Conservation (phyloP, 306 rosid species). For the Cucurbita argyrosperma region DNA sequence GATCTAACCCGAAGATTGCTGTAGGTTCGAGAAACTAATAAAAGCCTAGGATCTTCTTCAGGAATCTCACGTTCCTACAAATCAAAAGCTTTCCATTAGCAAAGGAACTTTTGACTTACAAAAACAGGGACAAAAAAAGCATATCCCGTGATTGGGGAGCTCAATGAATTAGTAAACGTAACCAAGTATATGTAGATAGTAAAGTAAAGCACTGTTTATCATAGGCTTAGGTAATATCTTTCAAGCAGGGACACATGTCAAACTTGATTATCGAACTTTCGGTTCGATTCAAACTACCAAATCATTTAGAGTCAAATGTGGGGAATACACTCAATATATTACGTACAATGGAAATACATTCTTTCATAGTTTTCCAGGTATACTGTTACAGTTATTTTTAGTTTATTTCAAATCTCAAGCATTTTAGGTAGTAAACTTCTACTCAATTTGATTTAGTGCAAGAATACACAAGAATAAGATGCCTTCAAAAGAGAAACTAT, state of each 20-base stretch:
- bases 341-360: not conserved
- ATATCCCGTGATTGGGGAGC: not conserved
- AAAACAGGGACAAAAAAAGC: not conserved
- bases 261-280: not conserved
- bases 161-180: not conserved
- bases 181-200: not conserved
- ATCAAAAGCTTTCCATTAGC: not conserved
- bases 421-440: not conserved
- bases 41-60: constrained; percentile 65
- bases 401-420: not conserved
- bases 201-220: not conserved
- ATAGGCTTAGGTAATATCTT: not conserved
- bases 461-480: not conserved
- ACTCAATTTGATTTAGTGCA: not conserved
- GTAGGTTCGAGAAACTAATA: constrained; percentile 27
- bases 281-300: not conserved
- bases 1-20: constrained; percentile 25
- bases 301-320: not conserved
- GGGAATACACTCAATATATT: not conserved
- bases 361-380: not conserved
- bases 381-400: not conserved
- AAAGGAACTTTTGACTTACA: not conserved
- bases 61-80: constrained; percentile 71
- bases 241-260: not conserved
- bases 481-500: not conserved